Base-by-base conservation (phyloP, 2,329 filamentous ascomycete species). In the Fusarium odoratissimum region DNA sequence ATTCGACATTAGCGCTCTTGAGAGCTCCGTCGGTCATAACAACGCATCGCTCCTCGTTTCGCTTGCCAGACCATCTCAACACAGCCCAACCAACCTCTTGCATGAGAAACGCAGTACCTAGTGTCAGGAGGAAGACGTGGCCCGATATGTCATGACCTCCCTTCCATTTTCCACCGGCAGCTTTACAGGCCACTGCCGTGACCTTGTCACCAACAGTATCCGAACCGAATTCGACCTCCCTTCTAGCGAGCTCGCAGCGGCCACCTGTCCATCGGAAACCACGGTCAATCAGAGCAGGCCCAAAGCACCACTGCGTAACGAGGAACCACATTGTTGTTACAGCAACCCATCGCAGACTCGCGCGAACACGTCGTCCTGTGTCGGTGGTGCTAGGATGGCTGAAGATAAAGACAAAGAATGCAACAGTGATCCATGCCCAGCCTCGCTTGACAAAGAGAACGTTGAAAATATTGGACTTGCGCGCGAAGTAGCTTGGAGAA, bases 71-170 rank as follows among this genome's bases (percentile, higher is more conserved):
- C 81, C 84, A 84, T 44, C 86, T 80, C 58, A 82, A 71, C 37
- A 90, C 83, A 8, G 92, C 85, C 81, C 84, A 97, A 57, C 77
- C 86, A 5, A 95, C 88, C 84, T 98, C 96, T 77, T 97, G 91
- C 82, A 92, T 87, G 58, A 98, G 84, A 78, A 97, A 93, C 52
- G 90, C 90, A 64, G 92, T 95, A 8, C 94, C 93, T 45, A 98
- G 85, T 11, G 97, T 94, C 54, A 99, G 87, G 84, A 99, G 84
- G 79, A 99, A 98, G 8, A 98, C 94, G 82, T 98, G 96, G 0
- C 96, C 96, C 69, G 93, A 96, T 76, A 99, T 95, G 82, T 99
- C 96, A 82, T 98, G 95, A 0, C 96, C 96, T n/a, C 96, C 96
- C 64, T 86, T 89, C 96, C 96, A 99, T 60, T 86, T 85, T 0